Evolutionary conservation across 2,329 filamentous ascomycete genomes (phyloP), one percentile per base, ranked within the genome.

Genomic region (Exophiala dermatitidis): DNA sequence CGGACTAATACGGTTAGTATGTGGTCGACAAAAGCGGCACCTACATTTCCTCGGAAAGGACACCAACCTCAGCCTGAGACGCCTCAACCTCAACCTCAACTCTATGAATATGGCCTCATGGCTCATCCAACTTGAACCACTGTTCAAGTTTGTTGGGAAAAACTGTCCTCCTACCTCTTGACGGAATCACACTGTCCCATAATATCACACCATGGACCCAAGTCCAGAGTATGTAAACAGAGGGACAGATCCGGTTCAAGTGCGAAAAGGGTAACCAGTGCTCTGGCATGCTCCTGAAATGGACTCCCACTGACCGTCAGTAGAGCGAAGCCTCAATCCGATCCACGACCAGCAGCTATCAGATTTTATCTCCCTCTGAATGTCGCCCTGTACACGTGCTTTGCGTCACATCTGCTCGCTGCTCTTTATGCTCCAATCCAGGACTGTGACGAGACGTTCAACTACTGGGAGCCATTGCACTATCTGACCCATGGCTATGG

Each of bases 381-480:
- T 61, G 77, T 81, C 44, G 86, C 86, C 8, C 94, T 96, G 68
- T 93, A 86, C 66, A 71, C 88, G 59, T 93, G 94, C 68, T 74
- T 94, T 43, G 74, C 76, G 31, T 84, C 86, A 60, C 89, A 89
- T 66, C 61, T 86, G 12, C 64, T 91, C 26, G 87, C 91, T 4
- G 93, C 91, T 7, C 65, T 86, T 32, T 91, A 85, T 68, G 84
- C 90, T 1, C 93, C 93, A 0, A 95, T 98, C 60, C 90, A 96
- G 69, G 93, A 98, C 71, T 98, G 93, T 68, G 93, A 98, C 65
- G 93, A 98, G 74, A 91, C 91, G 7, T 98, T 95, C 79, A 98
- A 98, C 69, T 98, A 95, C 75, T 98, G 91, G 90, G 93, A 98
- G 65, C 91, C 93, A 0, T 83, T 90, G 0, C 93, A 98, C 71